Evolutionary conservation across 306 rosid species (phyloP).

Genomic region (Cucumis cinereus): DNA sequence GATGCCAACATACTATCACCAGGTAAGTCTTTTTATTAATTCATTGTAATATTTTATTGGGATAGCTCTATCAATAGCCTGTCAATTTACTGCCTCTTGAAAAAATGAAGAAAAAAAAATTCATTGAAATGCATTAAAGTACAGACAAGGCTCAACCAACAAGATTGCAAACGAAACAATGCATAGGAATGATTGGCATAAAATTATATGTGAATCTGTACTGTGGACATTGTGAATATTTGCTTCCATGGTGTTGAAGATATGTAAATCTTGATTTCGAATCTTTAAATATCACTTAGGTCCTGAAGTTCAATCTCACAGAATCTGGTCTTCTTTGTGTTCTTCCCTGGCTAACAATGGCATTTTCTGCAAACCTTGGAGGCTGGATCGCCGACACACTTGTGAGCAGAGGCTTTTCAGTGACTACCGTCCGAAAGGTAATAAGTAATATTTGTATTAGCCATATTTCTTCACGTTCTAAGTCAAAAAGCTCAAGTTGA

Average conservation of each 20-base stretch:
- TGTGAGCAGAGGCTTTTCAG: constrained; percentile 68
- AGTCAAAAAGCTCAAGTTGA: background rate
- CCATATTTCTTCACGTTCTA: background rate
- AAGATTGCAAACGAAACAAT: background rate
- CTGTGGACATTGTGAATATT: background rate
- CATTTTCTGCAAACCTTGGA: constrained; percentile 87
- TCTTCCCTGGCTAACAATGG: constrained; percentile 92
- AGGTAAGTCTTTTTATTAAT: constrained; percentile 37
- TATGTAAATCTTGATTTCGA: constrained; percentile 1
- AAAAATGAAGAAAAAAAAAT: background rate
- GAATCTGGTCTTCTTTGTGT: constrained; percentile 90
- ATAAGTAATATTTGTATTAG: background rate
- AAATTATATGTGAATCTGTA: background rate
- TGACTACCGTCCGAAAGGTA: constrained; percentile 95
- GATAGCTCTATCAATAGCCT: background rate
- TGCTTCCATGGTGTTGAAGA: background rate
- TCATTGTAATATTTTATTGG: background rate
- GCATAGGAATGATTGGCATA: background rate
- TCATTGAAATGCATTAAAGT: background rate
- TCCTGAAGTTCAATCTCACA: constrained; percentile 95
- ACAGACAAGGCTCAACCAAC: background rate
- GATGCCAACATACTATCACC: constrained; percentile 99
- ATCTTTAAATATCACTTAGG: constrained; percentile 34
- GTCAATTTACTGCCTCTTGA: background rate
- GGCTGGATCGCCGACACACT: constrained; percentile 99